Percentiles rank a stretch among this genome's conserved stretches.
Evolutionary conservation across 768 basidiomycete genomes (phyloP).

Genomic region (Tulasnella sp.): DNA sequence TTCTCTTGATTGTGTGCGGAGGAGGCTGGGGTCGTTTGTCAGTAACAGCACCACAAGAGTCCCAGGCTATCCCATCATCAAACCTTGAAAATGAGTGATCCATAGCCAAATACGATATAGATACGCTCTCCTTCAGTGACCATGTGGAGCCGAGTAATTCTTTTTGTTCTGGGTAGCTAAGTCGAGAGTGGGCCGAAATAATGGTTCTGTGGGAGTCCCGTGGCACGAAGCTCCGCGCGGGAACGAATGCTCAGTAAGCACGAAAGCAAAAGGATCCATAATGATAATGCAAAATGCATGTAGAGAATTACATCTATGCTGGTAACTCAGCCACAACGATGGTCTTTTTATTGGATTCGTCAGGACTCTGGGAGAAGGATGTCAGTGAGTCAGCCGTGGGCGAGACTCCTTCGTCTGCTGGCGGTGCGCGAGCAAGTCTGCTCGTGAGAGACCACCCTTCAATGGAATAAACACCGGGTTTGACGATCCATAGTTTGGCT

Average conservation of each 20-base stretch:
- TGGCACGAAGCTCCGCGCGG: neutral
- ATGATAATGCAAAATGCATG: constrained; percentile 9
- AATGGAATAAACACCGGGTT: constrained; percentile 62
- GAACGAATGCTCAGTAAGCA: neutral
- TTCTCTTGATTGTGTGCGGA: constrained; percentile 66
- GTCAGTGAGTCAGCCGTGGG: neutral
- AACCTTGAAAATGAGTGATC: constrained; percentile 90
- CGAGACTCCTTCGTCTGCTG: neutral
- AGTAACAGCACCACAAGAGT: no score
- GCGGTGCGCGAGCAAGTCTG: neutral
- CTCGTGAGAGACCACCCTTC: constrained; percentile 66
- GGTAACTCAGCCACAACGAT: neutral
- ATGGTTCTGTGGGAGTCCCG: neutral
- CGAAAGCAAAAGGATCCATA: constrained; percentile 3
- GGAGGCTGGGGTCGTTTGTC: constrained; percentile 70
- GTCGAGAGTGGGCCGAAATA: neutral
- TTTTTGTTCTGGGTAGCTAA: neutral
- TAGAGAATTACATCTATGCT: constrained; percentile 3
- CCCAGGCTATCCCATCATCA: no score
- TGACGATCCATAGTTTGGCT: constrained; percentile 56
- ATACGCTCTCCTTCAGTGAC: constrained; percentile 31
- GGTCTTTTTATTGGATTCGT: neutral
- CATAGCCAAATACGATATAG: constrained; percentile 90
- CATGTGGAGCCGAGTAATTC: neutral
- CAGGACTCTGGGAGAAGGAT: neutral